Evolutionary conservation across 2,329 filamentous ascomycete genomes (phyloP), one percentile per base, ranked within the genome.

Genomic region (Colletotrichum coccodes): DNA sequence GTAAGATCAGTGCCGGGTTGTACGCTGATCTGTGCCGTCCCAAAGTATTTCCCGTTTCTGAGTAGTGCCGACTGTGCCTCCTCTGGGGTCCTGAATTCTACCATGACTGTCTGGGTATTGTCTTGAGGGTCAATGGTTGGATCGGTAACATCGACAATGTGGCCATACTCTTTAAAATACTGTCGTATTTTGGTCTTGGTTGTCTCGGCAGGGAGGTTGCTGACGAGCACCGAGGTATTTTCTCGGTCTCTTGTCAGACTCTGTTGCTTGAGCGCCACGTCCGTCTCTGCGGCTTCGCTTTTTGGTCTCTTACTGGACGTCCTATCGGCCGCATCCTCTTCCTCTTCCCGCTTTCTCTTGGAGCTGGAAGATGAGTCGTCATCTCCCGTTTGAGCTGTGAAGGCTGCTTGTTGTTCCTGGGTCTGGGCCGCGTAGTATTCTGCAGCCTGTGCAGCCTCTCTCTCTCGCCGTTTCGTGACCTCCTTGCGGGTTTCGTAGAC

Each of bases 81-180:
- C 63, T 97, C 93, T 5, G 89, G 85, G 0, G 90, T 88, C 68
- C 92, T 90, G 74, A 98, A 98, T 78, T 99, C 96, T 57, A 99
- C 90, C 52, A 96, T 84, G 2, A 94, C 94, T 4, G 90, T 90
- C 16, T 90, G 82, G 2, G 90, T 89, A 8, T 61, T 47, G 34
- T 69, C 66, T 66, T 50, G 47, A 23, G 49, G 54, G 52, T 87
- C 81, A n/a, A 83, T 84, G 53, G 90, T 85, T 2, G 86, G 79
- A 49, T 94, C 90, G 50, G 89, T 91, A 36, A 98, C 83, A 71
- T 91, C 91, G 74, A 94, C 93, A 76, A 98, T 92, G 46, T 90
- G 91, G 14, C 96, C 96, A 74, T 95, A 97, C 71, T 95, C 94
- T 75, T 92, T 91, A 82, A 99, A 98, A 78, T 97, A 98, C 77